Conservation (phyloP, 208 protist genomes). For the Blechomonas ayalai region DNA sequence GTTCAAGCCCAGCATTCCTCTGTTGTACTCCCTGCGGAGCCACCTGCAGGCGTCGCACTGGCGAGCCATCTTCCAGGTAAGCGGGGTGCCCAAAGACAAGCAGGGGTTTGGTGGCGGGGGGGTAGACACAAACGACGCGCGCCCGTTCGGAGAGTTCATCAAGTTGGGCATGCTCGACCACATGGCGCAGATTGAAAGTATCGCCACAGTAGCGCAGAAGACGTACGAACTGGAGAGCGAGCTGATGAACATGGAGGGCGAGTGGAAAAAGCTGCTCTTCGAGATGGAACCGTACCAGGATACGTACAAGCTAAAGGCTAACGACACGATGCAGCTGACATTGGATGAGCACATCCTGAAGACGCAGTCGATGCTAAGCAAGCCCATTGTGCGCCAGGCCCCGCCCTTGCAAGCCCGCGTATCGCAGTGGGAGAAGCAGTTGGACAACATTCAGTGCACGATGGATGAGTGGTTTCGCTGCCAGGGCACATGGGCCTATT, state of each 20-base stretch:
- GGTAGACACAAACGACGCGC: conserved; percentile 77
- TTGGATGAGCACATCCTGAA: conserved; percentile 96
- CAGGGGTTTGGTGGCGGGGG: conserved; percentile 74
- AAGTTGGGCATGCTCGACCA: conserved; percentile 84
- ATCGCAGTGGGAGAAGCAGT: conserved; percentile 87
- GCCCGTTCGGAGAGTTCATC: conserved; percentile 74
- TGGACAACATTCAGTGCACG: conserved; percentile 91
- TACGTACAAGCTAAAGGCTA: conserved; percentile 90
- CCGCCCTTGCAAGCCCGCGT: conserved; percentile 87
- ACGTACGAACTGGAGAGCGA: conserved; percentile 89
- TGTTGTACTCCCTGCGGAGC: conserved; percentile 90
- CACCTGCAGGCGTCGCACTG: conserved; percentile 93
- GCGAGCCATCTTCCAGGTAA: conserved; percentile 82
- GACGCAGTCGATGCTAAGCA: conserved; percentile 94
- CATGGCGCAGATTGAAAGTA: conserved; percentile 77
- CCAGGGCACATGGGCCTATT: conserved; percentile 95
- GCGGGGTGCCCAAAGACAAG: conserved; percentile 81
- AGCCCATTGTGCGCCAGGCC: conserved; percentile 86
- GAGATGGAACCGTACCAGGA: conserved; percentile 91
- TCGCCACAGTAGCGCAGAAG: conserved; percentile 83
- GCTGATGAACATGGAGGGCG: conserved; percentile 89
- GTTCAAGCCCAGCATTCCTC: conserved; percentile 90
- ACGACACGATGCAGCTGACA: conserved; percentile 90
- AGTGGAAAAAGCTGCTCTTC: conserved; percentile 92
- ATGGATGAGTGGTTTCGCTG: conserved; percentile 95